Conservation (phyloP, 495 filamentous ascomycete species). For the Neurospora sp. region DNA sequence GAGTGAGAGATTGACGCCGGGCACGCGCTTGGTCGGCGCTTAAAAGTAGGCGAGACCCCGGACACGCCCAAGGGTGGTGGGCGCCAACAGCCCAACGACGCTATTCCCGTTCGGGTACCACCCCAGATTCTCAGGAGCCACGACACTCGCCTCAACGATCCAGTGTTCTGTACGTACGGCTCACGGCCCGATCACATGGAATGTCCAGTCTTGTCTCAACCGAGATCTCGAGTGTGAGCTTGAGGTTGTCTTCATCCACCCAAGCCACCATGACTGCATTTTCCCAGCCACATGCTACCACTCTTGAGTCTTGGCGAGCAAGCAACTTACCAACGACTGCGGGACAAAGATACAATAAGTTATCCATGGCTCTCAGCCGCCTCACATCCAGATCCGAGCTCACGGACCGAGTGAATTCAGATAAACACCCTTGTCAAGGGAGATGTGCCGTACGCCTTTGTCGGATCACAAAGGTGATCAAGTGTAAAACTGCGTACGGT, state of each 20-base stretch:
- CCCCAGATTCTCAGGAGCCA: not conserved
- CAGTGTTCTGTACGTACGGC: not conserved
- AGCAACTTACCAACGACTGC: not conserved
- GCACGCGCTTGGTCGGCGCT: conserved; percentile 23
- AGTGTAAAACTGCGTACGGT: not conserved
- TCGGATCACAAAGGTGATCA: not conserved
- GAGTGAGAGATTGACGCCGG: not conserved
- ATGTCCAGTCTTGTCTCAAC: not conserved
- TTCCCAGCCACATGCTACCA: not conserved
- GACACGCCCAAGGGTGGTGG: not conserved
- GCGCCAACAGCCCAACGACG: not conserved
- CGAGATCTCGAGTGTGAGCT: not conserved
- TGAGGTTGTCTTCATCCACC: not conserved
- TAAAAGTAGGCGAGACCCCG: conserved; percentile 9
- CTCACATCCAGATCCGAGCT: not conserved
- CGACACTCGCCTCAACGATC: not conserved
- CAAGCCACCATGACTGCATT: not conserved
- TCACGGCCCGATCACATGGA: not conserved
- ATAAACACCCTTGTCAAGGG: not conserved
- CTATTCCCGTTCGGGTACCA: not conserved
- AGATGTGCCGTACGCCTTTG: not conserved
- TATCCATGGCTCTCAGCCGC: not conserved
- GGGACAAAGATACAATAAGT: not conserved
- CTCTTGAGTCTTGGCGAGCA: not conserved
- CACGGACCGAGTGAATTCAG: not conserved